Percentiles rank a stretch among this genome's conserved stretches.
Conservation (phyloP, 1,139 yeast genomes). For the Suhomyces bribrorum region DNA sequence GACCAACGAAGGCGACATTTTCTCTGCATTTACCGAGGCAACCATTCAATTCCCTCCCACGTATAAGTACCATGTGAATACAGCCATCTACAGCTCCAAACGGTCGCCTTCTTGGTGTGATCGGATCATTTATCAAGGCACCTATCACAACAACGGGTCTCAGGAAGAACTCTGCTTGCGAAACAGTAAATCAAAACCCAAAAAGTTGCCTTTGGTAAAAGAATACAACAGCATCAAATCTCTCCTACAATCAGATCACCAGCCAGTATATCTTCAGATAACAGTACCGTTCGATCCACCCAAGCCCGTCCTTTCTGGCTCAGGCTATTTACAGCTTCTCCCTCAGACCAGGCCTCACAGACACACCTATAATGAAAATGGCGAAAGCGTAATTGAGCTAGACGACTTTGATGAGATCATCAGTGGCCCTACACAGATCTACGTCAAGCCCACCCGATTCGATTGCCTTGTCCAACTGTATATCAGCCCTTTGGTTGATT, state of each 20-base stretch:
- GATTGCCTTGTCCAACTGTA: conserved; percentile 34
- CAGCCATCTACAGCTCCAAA: conserved; percentile 54
- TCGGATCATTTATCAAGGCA: conserved; percentile 60
- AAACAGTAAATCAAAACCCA: conserved; percentile 6
- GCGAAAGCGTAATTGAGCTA: conserved; percentile 8
- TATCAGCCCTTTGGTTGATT: conserved; percentile 36
- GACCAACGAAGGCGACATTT: conserved; percentile 44
- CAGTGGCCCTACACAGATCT: conserved; percentile 47
- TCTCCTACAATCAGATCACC: conserved; percentile 44
- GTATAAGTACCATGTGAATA: conserved; percentile 61
- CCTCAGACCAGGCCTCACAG: conserved; percentile 28
- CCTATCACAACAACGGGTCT: conserved; percentile 32
- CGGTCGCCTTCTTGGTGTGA: conserved; percentile 91
- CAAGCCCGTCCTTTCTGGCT: conserved; percentile 36
- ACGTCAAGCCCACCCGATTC: conserved; percentile 42
- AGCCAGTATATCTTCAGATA: conserved; percentile 45
- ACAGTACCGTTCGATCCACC: conserved; percentile 48
- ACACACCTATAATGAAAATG: conserved; percentile 19
- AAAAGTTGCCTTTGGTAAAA: conserved; percentile 27
- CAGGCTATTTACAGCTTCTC: conserved; percentile 45
- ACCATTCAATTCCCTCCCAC: conserved; percentile 69
- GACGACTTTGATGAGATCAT: conserved; percentile 22
- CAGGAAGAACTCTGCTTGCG: conserved; percentile 7
- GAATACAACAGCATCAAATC: conserved; percentile 43
- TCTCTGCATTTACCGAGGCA: conserved; percentile 67